Conservation (phyloP, 495 filamentous ascomycete species). For the Aspergillus heteromorphus region DNA sequence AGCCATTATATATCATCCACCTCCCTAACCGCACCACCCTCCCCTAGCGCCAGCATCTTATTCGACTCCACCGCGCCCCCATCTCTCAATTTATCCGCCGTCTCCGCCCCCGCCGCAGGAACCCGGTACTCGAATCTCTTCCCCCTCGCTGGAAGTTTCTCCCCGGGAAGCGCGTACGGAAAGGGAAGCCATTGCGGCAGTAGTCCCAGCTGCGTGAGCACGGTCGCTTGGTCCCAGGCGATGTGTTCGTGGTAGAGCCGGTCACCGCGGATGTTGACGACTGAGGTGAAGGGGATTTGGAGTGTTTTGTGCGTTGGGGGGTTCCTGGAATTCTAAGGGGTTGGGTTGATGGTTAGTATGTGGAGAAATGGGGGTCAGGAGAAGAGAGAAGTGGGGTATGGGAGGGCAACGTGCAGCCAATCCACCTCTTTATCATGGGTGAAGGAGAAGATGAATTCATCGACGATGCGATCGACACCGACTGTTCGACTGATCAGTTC, state of each 20-base stretch:
- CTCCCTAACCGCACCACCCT: slow-evolving; percentile 16
- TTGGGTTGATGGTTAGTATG: slow-evolving; percentile 40
- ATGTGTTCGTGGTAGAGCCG: slow-evolving; percentile 77
- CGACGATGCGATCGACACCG: slow-evolving; percentile 52
- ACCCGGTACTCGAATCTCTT: slow-evolving; percentile 58
- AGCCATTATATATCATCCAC: slow-evolving; percentile 22
- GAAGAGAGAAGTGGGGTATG: slow-evolving; percentile 24
- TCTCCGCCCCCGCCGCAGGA: slow-evolving; percentile 61
- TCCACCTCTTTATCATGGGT: slow-evolving; percentile 64
- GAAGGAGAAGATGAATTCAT: slow-evolving; percentile 54
- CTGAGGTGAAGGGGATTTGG: slow-evolving; percentile 62
- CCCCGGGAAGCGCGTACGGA: slow-evolving; percentile 47
- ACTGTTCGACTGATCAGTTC: slow-evolving; percentile 68
- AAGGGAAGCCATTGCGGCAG: slow-evolving; percentile 58
- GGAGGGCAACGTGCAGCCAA: slow-evolving; percentile 50
- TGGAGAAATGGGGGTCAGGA: neutral
- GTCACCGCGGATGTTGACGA: slow-evolving; percentile 72
- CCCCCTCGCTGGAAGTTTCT: slow-evolving; percentile 27
- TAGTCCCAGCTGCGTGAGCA: slow-evolving; percentile 67
- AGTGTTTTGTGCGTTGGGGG: slow-evolving; percentile 63
- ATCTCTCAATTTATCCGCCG: slow-evolving; percentile 60
- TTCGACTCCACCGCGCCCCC: slow-evolving; percentile 56
- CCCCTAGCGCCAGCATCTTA: slow-evolving; percentile 49
- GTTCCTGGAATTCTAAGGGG: slow-evolving; percentile 56
- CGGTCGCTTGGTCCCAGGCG: slow-evolving; percentile 78